Evolutionary conservation across 257 asterid species (phyloP), one percentile per base, ranked within the genome.

Genomic region (Plantago elongata): DNA sequence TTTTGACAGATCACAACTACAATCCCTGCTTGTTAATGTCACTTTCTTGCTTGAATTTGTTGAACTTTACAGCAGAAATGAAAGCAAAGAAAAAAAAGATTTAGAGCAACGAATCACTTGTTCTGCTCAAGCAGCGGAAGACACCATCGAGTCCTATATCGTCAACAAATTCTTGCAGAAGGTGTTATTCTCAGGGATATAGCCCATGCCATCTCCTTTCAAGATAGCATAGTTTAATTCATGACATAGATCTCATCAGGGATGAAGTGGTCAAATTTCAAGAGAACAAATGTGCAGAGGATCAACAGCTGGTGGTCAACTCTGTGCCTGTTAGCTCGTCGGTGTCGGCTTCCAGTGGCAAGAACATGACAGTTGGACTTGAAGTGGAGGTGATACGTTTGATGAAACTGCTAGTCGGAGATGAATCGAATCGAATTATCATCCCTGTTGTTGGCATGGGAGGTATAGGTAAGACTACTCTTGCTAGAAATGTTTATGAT

Each of bases 381-480:
- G 57, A 51, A 9, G 34, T 9, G 5, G 57, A 51, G 2, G 18
- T 51, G 57, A 30, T 9, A 10, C 0, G 57, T 17, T 13, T 51
- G 1, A 17, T 15, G 34, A 37, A 18, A 3, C 37, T 9, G n/a
- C 57, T 51, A 11, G 27, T 30, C 13, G 27, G 2, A 2, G 1
- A 18, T 51, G 4, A 51, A 17, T 16, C 37, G 14, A 51, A 37
- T 13, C 11, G 4, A 51, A 8, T 1, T 7, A 42, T 17, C 45
- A 15, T 57, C 30, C 44, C 62, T 3, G 12, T 57, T 14, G 48
- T 38, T 11, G 62, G 62, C 18, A 57, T 57, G 62, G 62, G 47
- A 2, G 48, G 62, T 13, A 38, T 57, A 34, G 62, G 48, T 57
- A 57, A 57, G 45, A 57, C 62, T 0, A 57, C 62, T 13, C 45